These are phyloP conservation scores for Globisporangium cystogenes DNA, from an alignment of 352 stramenopile genomes.

Conservation along the genomic window DNA sequence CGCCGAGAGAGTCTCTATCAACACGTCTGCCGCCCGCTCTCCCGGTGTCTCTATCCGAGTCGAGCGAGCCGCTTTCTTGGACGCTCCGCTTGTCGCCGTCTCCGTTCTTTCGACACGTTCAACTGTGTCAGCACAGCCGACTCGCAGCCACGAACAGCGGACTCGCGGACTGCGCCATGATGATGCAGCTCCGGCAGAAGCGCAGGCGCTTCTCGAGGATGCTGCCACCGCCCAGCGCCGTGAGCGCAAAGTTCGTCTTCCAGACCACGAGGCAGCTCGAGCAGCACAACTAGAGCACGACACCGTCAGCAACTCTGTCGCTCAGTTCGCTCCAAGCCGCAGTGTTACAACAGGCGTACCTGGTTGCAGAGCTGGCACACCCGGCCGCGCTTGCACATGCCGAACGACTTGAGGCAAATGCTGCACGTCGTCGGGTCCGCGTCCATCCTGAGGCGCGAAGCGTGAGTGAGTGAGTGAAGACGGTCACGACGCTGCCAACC, in stretches of 20 bases:
- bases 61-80: background rate
- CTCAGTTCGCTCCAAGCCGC: background rate
- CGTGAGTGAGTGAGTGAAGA: background rate
- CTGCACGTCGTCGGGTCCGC: conserved; percentile 9
- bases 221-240: conserved; percentile 7
- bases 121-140: conserved; percentile 2
- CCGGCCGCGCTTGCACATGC: conserved; percentile 6
- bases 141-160: conserved; percentile 11
- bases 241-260: conserved; percentile 14
- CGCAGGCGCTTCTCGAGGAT: conserved; percentile 12
- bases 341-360: background rate
- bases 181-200: conserved; percentile 15
- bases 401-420: conserved; percentile 14
- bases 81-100: background rate
- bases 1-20: background rate
- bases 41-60: background rate
- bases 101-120: background rate
- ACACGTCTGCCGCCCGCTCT: background rate
- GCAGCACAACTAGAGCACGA: conserved; percentile 11
- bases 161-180: conserved; percentile 5
- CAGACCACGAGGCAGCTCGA: conserved; percentile 14
- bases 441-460: conserved; percentile 2
- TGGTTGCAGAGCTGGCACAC: conserved; percentile 15
- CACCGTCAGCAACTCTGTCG: background rate
- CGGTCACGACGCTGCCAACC: background rate